Evolutionary conservation across 768 basidiomycete genomes (phyloP), one percentile per base, ranked within the genome.

Genomic region (Xanthoconium purpureum): DNA sequence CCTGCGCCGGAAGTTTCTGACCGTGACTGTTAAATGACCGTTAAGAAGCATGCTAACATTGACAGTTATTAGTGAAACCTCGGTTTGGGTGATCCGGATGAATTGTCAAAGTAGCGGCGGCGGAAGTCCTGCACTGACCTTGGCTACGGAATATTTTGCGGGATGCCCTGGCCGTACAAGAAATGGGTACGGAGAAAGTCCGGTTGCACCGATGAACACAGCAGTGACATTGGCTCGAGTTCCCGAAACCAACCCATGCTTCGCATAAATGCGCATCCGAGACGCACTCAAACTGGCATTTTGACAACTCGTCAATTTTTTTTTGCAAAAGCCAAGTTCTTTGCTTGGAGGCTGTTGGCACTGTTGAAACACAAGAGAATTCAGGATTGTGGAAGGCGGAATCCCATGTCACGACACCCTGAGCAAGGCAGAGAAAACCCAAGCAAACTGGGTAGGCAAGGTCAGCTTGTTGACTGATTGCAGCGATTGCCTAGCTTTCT

Each of bases 401-500:
- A 24, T 4, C 24, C 24, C 24, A 24, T 24, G 24, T 24, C 24
- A 24, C 24, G 24, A 24, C 24, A 24, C 24, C 24, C 43, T 35
- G 32, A 29, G 13, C 30, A 6, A 9, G 43, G 37, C 35, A 37
- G 11, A 14, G 36, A 37, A 37, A 37, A 5, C 36, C 13, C 9
- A 37, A 37, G 12, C 4, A 37, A 15, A 37, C 4, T 24, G 24
- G 52, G 82, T 78, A 5, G 80, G 79, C n/a, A 81, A 82, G 61
- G 30, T 78, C 77, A 1, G 78, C 79, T 64, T 80, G 73, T 59
- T 81, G 79, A 62, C 77, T 81, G 54, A 80, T 74, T 2, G 77
- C 75, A 42, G 81, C 77, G 63, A 75, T 82, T 3, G 78, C 77
- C 17, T 81, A 64, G 35, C 72, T 78, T 62, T 79, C 78, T 28